Evolutionary conservation across 2,329 filamentous ascomycete genomes (phyloP).

Genomic region (Periconia sp.): DNA sequence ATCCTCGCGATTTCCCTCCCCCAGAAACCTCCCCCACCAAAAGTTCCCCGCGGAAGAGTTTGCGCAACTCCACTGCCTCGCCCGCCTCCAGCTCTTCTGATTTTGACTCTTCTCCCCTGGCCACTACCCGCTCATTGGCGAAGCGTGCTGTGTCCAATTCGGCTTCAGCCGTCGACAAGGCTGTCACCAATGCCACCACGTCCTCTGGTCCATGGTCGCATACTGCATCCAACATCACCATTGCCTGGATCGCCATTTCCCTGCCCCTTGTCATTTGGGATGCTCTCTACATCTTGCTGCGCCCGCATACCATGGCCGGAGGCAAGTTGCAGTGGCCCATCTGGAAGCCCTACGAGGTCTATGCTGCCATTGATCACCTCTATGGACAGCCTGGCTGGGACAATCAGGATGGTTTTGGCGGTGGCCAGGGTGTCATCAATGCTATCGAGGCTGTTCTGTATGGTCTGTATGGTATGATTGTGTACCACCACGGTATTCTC

Average conservation of each 20-base stretch:
- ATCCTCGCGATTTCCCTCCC: constrained; percentile 40
- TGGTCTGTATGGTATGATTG: constrained; percentile 59
- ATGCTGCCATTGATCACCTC: constrained; percentile 76
- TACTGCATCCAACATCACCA: constrained; percentile 59
- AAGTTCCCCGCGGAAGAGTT: constrained; percentile 25
- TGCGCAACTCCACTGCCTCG: constrained; percentile 37
- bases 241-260: constrained; percentile 73
- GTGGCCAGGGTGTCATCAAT: constrained; percentile 72
- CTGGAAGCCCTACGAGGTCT: constrained; percentile 77
- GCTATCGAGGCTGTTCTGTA: constrained; percentile 69
- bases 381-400: constrained; percentile 78
- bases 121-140: constrained; percentile 15
- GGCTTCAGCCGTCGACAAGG: constrained; percentile 17
- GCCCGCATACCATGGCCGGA: constrained; percentile 80
- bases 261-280: constrained; percentile 83
- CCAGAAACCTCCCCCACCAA: constrained; percentile 40
- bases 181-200: constrained; percentile 17
- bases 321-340: constrained; percentile 71
- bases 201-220: constrained; percentile 55
- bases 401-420: constrained; percentile 70
- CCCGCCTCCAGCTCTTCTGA: constrained; percentile 28
- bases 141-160: constrained; percentile 28
- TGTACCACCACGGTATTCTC: constrained; percentile 47
- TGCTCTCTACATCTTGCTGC: constrained; percentile 73
- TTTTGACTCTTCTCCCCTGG: constrained; percentile 15